Evolutionary conservation across 768 basidiomycete species (phyloP).

Genomic region (Suillus lakei): DNA sequence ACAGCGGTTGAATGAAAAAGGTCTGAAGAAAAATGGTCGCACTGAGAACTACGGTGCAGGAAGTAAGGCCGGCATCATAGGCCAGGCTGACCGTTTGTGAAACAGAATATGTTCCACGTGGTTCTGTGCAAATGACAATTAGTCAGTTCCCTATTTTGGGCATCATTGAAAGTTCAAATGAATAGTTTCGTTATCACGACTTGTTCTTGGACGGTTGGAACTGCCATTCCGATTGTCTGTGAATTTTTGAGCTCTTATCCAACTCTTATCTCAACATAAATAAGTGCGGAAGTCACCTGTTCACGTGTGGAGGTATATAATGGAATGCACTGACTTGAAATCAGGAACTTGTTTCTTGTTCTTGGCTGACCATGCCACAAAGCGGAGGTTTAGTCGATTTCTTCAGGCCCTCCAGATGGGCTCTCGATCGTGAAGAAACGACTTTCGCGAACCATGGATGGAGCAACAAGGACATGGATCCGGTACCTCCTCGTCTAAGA

Average conservation of each 20-base stretch:
- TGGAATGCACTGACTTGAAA: background rate
- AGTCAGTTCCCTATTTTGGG: background rate
- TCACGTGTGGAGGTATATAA: background rate
- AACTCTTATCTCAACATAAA: slow-evolving; percentile 11
- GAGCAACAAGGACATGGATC: slow-evolving; percentile 81
- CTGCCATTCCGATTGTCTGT: background rate
- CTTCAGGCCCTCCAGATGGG: slow-evolving; percentile 48
- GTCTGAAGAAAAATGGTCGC: background rate
- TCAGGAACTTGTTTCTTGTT: background rate
- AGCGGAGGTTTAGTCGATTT: slow-evolving; percentile 20
- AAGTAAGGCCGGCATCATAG: slow-evolving; percentile 1
- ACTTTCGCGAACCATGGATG: slow-evolving; percentile 60
- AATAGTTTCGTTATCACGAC: background rate
- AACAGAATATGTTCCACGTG: slow-evolving; percentile 1
- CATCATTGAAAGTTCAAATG: background rate
- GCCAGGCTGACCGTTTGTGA: slow-evolving; percentile 5
- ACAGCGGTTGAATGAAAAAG: background rate
- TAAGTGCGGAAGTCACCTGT: background rate
- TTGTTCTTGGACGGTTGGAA: background rate
- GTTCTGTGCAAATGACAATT: background rate
- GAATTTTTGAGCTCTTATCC: background rate
- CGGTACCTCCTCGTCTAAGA: slow-evolving; percentile 60
- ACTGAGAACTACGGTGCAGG: background rate
- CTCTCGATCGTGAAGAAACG: slow-evolving; percentile 53
- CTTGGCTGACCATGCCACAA: background rate